Conservation (phyloP, 2,329 filamentous ascomycete genomes). For the Allantophomopsis lycopodina region DNA sequence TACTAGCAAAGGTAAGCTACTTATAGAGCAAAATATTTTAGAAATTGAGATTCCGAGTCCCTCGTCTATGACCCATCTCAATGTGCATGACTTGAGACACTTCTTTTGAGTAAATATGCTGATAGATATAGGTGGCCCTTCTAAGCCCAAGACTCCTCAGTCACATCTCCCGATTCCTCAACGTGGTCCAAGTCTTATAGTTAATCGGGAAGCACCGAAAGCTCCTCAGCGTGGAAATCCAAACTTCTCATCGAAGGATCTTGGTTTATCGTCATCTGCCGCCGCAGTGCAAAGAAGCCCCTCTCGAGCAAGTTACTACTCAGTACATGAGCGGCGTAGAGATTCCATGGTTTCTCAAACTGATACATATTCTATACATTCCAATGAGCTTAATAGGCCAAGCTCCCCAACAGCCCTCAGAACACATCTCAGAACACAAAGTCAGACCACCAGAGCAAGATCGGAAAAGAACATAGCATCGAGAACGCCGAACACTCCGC, state of each 20-base stretch:
- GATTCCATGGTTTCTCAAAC: slow-evolving; percentile 42
- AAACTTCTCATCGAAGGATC: slow-evolving; percentile 24
- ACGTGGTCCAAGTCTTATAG: slow-evolving; percentile 18
- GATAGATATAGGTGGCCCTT: too few species aligned
- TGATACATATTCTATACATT: slow-evolving; percentile 38
- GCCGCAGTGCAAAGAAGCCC: slow-evolving; percentile 20
- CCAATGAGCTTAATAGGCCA: slow-evolving; percentile 26
- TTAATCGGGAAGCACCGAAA: slow-evolving; percentile 20
- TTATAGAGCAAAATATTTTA: slow-evolving; percentile 2
- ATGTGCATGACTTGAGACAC: too few species aligned
- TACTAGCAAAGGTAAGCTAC: slow-evolving; percentile 8
- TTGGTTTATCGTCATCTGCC: slow-evolving; percentile 14
- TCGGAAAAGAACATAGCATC: slow-evolving; percentile 19
- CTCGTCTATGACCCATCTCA: not conserved
- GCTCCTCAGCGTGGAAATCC: slow-evolving; percentile 22
- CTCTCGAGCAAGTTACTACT: slow-evolving; percentile 33
- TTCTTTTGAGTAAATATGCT: too few species aligned
- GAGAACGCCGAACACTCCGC: slow-evolving; percentile 6
- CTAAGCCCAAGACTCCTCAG: slow-evolving; percentile 2
- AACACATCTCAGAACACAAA: slow-evolving; percentile 16
- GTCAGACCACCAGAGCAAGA: slow-evolving; percentile 17
- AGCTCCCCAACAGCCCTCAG: slow-evolving; percentile 26
- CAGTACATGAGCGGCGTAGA: slow-evolving; percentile 33
- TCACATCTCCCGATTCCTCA: slow-evolving; percentile 17
- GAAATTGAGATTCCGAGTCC: slow-evolving; percentile 11